These are phyloP conservation scores for Mrakiaceae sp. DNA, from an alignment of 1,284 basidiomycete species.

Conservation along the genomic window DNA sequence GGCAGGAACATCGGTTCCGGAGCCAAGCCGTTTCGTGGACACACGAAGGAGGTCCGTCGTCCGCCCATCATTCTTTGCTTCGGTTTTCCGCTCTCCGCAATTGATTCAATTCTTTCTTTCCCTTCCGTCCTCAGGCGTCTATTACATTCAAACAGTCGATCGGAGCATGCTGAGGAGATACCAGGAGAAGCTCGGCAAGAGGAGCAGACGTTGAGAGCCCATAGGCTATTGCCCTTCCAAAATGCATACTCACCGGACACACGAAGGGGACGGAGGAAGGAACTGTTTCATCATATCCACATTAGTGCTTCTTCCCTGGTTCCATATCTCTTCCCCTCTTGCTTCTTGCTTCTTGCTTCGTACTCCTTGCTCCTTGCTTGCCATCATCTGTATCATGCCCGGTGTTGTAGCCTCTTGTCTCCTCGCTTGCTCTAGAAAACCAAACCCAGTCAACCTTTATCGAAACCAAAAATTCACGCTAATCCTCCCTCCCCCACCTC, in stretches of 20 bases:
- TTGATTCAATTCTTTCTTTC: not conserved
- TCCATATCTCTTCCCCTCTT: too few relatives aligned
- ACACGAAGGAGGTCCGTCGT: constrained; percentile 16
- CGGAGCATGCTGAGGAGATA: constrained; percentile 2
- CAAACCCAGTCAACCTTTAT: not conserved
- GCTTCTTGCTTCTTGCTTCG: too few relatives aligned
- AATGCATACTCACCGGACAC: too few relatives aligned
- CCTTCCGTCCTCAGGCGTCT: not conserved
- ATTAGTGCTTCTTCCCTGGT: too few relatives aligned
- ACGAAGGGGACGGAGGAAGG: too few relatives aligned
- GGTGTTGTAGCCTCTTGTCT: too few relatives aligned
- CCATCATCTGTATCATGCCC: too few relatives aligned
- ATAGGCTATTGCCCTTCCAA: too few relatives aligned
- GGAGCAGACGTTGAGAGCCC: too few relatives aligned
- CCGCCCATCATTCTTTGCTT: not conserved
- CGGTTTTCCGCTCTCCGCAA: not conserved
- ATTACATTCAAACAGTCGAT: constrained; percentile 14
- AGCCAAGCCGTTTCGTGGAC: constrained; percentile 22
- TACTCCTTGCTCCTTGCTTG: too few relatives aligned
- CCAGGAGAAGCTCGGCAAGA: not conserved
- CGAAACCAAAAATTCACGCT: constrained; percentile 14
- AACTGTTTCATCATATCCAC: too few relatives aligned
- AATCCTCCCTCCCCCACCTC: not conserved
- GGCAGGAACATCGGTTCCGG: constrained; percentile 19
- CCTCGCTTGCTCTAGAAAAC: too few relatives aligned